A percentile compares a stretch with the other conserved stretches of the same genome.
Evolutionary conservation across 495 filamentous ascomycete species (phyloP).

Genomic region (Aspergillus mulundensis): DNA sequence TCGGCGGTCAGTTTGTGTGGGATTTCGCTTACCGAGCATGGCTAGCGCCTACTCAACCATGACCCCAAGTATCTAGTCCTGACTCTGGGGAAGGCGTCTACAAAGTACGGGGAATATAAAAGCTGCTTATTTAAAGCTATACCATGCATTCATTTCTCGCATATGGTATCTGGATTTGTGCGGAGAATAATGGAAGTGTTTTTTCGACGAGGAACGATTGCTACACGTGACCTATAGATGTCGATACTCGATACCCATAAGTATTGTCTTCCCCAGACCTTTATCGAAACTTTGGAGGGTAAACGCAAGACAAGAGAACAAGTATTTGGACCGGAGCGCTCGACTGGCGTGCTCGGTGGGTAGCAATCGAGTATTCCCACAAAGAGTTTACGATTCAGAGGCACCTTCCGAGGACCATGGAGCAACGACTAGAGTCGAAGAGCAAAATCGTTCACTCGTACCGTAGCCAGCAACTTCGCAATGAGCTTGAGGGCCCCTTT

Average conservation of each 20-base stretch:
- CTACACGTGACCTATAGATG: no score
- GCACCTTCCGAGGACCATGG: neutral
- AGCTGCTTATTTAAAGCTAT: neutral
- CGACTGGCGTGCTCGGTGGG: no score
- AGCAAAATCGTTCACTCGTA: neutral
- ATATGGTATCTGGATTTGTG: neutral
- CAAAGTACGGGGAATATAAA: neutral
- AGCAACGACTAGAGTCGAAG: neutral
- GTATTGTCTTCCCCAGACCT: no score
- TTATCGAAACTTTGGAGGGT: no score
- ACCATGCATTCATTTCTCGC: neutral
- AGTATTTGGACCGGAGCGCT: no score
- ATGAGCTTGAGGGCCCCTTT: neutral
- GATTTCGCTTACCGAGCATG: conserved; percentile 45
- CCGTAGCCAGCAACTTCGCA: neutral
- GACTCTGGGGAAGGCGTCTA: neutral
- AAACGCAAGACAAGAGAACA: no score
- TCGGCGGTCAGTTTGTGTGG: conserved; percentile 35
- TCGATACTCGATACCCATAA: no score
- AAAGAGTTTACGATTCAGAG: no score
- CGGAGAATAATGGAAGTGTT: neutral
- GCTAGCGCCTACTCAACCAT: conserved; percentile 12
- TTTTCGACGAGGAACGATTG: no score
- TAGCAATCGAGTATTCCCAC: no score
- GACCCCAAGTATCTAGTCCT: neutral